Base-by-base conservation (phyloP, 73 alveolate species). In the Paramecium bursaria region DNA sequence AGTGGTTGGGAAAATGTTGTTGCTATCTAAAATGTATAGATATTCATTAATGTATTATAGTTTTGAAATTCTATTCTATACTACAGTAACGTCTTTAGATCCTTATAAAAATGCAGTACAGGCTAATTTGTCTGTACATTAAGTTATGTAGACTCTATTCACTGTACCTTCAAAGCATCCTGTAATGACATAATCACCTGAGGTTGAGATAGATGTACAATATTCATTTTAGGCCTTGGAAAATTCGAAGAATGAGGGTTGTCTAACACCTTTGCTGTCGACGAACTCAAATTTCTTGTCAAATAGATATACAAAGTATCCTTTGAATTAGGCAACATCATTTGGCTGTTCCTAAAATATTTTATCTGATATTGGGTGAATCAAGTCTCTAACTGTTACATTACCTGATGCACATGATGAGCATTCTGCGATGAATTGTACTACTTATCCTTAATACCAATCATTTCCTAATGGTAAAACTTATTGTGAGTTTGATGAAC, bases 371-470 rank as follows among this genome's bases (percentile, higher is more conserved):
- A 67, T 9, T 39, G 33, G 46, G 9, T 67, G 44, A 14, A 67
- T 27, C 44, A 57, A 46, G 13, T 67, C 19, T 6, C 14, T 0
- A 2, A 67, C 10, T 67, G 33, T 2, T 7, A 67, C 44, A 21
- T 17, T 39, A 15, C 44, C 60, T 15, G 82, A 67, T 39, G 9
- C 42, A 35, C 82, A 67, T 21, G 2, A 31, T 30, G 17, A 11
- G 11, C 82, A 67, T 13, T 67, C 82, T 21, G 23, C 39, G 21
- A 39, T 47, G 17, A 25, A 67, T 35, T 31, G 33, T 10, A 67
- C 14, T 2, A 67, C 55, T 42, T 31, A 39, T 67, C 82, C 82
- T 25, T 33, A 39, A 25, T 67, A 67, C 82, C 82, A 67, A 31
- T 47, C 55, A 39, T 27, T 67, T n/a, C 50, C 44, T n/a, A 67